Evolutionary conservation across 2,329 filamentous ascomycete species (phyloP).

Genomic region (Verticillium zaregamsianum): DNA sequence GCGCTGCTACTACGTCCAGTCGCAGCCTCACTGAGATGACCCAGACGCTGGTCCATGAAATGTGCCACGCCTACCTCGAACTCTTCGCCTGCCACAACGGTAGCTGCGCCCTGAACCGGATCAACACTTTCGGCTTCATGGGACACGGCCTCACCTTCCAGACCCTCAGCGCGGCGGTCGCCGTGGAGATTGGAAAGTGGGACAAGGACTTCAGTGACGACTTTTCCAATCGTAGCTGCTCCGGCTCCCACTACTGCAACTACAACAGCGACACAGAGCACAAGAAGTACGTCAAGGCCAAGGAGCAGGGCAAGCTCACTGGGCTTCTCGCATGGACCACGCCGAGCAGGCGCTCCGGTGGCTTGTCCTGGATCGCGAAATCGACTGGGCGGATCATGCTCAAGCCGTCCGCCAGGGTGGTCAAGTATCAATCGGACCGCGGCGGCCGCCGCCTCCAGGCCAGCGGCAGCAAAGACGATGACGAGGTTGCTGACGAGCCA

Average conservation of each 20-base stretch:
- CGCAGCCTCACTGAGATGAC: neutral
- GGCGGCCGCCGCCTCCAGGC: too few relatives aligned
- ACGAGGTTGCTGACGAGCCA: too few relatives aligned
- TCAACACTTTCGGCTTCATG: constrained; percentile 3
- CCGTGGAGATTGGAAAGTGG: neutral
- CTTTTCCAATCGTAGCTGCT: neutral
- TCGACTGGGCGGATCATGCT: too few relatives aligned
- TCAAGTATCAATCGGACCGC: too few relatives aligned
- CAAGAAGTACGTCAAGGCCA: neutral
- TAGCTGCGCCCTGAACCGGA: neutral
- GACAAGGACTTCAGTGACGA: neutral
- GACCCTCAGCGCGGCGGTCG: neutral
- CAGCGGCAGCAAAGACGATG: too few relatives aligned
- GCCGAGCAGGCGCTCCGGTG: too few relatives aligned
- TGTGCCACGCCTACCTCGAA: constrained; percentile 6
- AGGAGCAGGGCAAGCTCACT: too few relatives aligned
- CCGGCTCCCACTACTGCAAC: neutral
- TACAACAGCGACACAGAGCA: neutral
- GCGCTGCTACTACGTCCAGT: neutral
- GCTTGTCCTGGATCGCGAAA: too few relatives aligned
- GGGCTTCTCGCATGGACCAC: too few relatives aligned
- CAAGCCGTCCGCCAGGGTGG: too few relatives aligned
- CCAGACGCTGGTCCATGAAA: constrained; percentile 9
- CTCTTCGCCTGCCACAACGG: neutral
- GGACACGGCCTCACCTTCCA: neutral